Conservation (phyloP, 768 basidiomycete species). For the Pleurotus pulmonarius region DNA sequence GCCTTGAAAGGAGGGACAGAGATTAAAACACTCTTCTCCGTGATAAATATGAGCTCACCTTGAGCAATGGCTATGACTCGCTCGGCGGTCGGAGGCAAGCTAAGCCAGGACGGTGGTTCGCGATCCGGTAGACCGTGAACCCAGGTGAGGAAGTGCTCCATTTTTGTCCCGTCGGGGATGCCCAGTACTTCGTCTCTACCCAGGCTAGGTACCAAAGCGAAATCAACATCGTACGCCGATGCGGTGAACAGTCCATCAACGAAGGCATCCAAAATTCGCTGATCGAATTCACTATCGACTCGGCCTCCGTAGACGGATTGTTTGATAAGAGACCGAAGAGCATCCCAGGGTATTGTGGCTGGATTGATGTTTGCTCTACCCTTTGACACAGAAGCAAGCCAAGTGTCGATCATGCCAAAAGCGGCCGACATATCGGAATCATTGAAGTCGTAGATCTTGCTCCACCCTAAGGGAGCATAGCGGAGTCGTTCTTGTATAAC, state of each 20-base stretch:
- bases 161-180: constrained; percentile 88
- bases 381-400: constrained; percentile 77
- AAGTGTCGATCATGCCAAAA: constrained; percentile 86
- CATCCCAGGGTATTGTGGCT: constrained; percentile 89
- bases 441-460: constrained; percentile 97
- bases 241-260: constrained; percentile 89
- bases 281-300: constrained; percentile 94
- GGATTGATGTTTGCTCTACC: constrained; percentile 93
- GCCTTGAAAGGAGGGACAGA: constrained; percentile 39
- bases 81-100: constrained; percentile 89
- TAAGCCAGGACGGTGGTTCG: constrained; percentile 93
- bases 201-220: constrained; percentile 74
- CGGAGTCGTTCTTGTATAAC: constrained; percentile 95
- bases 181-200: constrained; percentile 53
- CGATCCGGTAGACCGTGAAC: constrained; percentile 85
- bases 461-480: constrained; percentile 96
- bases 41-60: constrained; percentile 45
- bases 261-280: constrained; percentile 87
- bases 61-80: constrained; percentile 87
- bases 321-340: constrained; percentile 89
- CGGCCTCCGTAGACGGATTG: constrained; percentile 95
- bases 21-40: neutral
- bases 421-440: constrained; percentile 97
- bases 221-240: constrained; percentile 89
- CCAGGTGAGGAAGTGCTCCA: constrained; percentile 91